Conservation (phyloP, 768 basidiomycete genomes). For the Rhizopogon sp. region DNA sequence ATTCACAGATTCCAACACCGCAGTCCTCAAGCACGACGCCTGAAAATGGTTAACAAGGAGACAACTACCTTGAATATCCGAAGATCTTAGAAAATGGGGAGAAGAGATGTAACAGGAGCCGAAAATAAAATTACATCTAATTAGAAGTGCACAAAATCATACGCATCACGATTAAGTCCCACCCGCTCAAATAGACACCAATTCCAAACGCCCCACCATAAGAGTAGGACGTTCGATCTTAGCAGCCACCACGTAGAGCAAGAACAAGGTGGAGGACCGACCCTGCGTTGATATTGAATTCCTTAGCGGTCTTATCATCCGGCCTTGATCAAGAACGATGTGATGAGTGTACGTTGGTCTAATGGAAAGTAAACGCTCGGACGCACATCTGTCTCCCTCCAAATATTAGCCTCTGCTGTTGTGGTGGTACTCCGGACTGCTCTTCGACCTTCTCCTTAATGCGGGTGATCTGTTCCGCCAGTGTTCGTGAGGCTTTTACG, state of each 20-base stretch:
- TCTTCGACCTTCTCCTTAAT: conserved; percentile 99
- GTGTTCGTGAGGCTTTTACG: background rate
- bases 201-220: background rate
- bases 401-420: conserved; percentile 91
- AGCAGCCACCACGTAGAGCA: conserved; percentile 86
- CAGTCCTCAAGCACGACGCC: background rate
- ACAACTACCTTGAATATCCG: background rate
- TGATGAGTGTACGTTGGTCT: background rate
- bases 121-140: conserved; percentile 10
- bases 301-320: conserved; percentile 87
- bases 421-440: conserved; percentile 96
- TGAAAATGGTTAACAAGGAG: no score
- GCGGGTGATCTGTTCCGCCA: conserved; percentile 61
- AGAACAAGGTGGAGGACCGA: conserved; percentile 91
- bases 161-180: background rate
- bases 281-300: conserved; percentile 80
- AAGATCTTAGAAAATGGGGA: background rate
- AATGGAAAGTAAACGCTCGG: background rate
- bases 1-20: no score
- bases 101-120: background rate
- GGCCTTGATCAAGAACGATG: conserved; percentile 41
- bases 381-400: conserved; percentile 88
- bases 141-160: conserved; percentile 10
- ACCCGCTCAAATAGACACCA: background rate
- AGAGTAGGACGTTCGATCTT: conserved; percentile 11